A percentile compares a stretch with the other conserved stretches of the same genome.
Conservation (phyloP, 208 protist species). For the Leptomonas pyrrhocoris region DNA sequence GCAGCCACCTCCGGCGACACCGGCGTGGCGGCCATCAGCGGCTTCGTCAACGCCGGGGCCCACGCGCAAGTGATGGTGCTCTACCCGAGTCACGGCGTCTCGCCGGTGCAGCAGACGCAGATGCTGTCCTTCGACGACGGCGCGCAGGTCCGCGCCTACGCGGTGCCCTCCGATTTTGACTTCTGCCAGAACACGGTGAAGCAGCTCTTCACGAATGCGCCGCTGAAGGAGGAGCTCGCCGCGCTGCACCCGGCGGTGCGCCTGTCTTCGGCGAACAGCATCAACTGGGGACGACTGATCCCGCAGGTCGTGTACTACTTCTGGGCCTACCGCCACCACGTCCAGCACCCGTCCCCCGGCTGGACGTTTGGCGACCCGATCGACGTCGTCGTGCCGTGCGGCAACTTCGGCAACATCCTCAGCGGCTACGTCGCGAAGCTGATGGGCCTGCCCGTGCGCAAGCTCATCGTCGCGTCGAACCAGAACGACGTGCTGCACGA, state of each 20-base stretch:
- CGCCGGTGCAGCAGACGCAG: constrained; percentile 84
- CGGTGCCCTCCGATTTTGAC: constrained; percentile 87
- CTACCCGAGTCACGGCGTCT: constrained; percentile 85
- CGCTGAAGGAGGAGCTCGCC: constrained; percentile 70
- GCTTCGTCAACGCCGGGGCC: constrained; percentile 75
- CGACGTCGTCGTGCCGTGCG: constrained; percentile 94
- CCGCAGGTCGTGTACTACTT: constrained; percentile 97
- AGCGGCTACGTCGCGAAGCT: constrained; percentile 92
- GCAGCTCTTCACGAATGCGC: constrained; percentile 83
- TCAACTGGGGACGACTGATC: constrained; percentile 98
- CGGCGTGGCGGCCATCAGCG: constrained; percentile 86
- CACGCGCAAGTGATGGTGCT: constrained; percentile 84
- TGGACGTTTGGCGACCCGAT: constrained; percentile 68
- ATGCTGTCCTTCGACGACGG: constrained; percentile 88
- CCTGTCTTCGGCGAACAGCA: constrained; percentile 96
- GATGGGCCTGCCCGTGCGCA: constrained; percentile 88
- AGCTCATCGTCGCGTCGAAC: constrained; percentile 95
- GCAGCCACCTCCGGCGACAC: constrained; percentile 92
- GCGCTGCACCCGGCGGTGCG: constrained; percentile 36
- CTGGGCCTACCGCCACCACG: constrained; percentile 91
- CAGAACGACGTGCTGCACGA: constrained; percentile 95
- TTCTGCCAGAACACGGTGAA: constrained; percentile 94
- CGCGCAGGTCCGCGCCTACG: constrained; percentile 66
- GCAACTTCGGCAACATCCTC: constrained; percentile 97
- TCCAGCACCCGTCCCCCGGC: constrained; percentile 42